These are phyloP conservation scores for Parasitella parasitica DNA, from an alignment of 371 early-diverging fungal species.

Conservation along the genomic window DNA sequence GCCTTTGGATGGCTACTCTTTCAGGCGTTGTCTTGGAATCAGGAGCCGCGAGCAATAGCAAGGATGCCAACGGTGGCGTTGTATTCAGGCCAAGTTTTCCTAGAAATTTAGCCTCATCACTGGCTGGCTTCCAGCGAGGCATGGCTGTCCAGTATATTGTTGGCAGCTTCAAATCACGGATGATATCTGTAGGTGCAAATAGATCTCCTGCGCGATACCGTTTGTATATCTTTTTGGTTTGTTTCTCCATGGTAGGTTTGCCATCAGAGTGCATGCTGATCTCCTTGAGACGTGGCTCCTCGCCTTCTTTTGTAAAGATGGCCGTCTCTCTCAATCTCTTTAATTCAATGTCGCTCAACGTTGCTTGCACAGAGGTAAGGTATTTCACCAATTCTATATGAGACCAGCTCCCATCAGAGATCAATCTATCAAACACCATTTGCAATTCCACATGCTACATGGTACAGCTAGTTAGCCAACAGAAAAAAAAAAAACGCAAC, in stretches of 20 bases:
- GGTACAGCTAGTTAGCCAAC: not conserved
- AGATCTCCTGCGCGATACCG: conserved; percentile 74
- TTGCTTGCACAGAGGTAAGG: conserved; percentile 67
- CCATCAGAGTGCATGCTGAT: conserved; percentile 16
- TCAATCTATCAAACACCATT: conserved; percentile 80
- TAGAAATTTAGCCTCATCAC: conserved; percentile 67
- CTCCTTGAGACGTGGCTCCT: conserved; percentile 27
- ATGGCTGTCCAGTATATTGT: conserved; percentile 68
- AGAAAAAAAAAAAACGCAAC: too few relatives aligned
- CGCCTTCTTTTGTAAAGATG: conserved; percentile 68
- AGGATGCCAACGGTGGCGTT: conserved; percentile 52
- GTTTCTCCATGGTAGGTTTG: conserved; percentile 20
- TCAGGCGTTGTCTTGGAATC: conserved; percentile 12
- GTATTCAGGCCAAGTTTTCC: conserved; percentile 61
- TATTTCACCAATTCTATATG: conserved; percentile 84
- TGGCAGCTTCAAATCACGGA: conserved; percentile 64
- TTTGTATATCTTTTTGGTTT: conserved; percentile 22
- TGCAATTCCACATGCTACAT: conserved; percentile 82
- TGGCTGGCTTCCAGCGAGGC: conserved; percentile 49
- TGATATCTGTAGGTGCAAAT: conserved; percentile 67
- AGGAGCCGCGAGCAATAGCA: conserved; percentile 58
- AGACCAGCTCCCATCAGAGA: conserved; percentile 84
- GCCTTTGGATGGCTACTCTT: conserved; percentile 34
- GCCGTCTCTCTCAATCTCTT: conserved; percentile 63
- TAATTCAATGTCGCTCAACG: conserved; percentile 63